A percentile compares a stretch with the other conserved stretches of the same genome.
Evolutionary conservation across 2,329 filamentous ascomycete genomes (phyloP).

Genomic region (Fusarium sterilihyphosum): DNA sequence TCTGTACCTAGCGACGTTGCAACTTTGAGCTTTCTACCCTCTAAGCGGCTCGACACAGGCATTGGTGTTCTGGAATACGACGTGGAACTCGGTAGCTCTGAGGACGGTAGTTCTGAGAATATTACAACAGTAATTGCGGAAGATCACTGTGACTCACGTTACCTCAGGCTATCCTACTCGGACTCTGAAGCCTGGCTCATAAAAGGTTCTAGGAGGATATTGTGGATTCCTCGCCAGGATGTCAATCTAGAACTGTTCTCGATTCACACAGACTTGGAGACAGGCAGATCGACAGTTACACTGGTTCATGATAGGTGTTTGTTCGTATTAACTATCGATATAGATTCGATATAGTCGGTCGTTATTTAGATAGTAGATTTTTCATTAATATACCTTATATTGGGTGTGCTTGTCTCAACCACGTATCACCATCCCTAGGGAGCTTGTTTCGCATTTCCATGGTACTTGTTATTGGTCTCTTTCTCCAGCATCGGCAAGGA

Average conservation of each 20-base stretch:
- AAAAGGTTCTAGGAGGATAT: rapidly evolving
- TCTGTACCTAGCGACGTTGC: rapidly evolving
- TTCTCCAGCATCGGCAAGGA: background rate
- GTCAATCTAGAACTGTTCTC: rapidly evolving
- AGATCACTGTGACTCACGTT: background rate
- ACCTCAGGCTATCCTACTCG: rapidly evolving
- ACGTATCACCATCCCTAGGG: too few relatives aligned
- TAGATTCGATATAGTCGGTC: rapidly evolving
- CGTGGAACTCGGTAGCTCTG: rapidly evolving
- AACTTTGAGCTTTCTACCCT: rapidly evolving
- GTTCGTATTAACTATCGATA: rapidly evolving
- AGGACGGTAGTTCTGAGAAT: rapidly evolving
- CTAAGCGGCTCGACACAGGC: rapidly evolving
- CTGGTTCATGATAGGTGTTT: rapidly evolving
- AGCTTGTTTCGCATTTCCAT: too few relatives aligned
- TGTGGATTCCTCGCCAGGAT: background rate
- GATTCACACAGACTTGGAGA: rapidly evolving
- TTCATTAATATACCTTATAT: rapidly evolving
- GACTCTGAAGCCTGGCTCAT: background rate
- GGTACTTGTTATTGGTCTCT: too few relatives aligned
- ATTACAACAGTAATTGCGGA: rapidly evolving
- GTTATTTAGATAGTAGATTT: rapidly evolving
- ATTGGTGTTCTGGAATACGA: rapidly evolving
- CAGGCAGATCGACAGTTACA: background rate
- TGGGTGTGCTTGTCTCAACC: too few relatives aligned